Evolutionary conservation across 331 rosid species (phyloP), one percentile per base, ranked within the genome.

Genomic region (Pyracantha coccinea): DNA sequence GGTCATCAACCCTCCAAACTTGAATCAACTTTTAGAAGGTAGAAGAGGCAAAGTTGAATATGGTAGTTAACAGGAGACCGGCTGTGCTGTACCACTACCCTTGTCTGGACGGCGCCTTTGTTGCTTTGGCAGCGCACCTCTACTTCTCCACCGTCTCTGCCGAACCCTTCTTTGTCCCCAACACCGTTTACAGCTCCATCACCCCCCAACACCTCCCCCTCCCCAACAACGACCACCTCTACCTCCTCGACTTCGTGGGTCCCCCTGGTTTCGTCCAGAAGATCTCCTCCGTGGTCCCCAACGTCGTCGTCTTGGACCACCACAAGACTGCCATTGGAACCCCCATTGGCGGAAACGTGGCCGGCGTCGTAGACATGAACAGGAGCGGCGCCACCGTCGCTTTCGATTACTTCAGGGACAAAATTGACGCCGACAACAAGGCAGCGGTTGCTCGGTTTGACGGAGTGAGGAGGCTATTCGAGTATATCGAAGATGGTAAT

Each of bases 301-400:
- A 89, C 79, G 92, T 92, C 77, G 77, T 92, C 6, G 53, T 94
- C 63, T 85, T 94, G 89, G 99, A 94, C 82, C 99, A 94, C 83
- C 97, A 92, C 88, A 90, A 90, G 82, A 94, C 92, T 57, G 92
- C 99, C 7, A 68, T 91, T 38, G 93, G 89, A 50, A 68, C 15
- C 16, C 74, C 88, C 3, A 50, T 85, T 2, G 52, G 72, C 12
- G 79, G 77, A 64, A 88, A 92, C 58, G 89, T 90, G 66, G 64
- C 23, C 20, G 83, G 83, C 55, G 77, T 89, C 60, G 66, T 94
- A 79, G 99, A 90, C 75, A 84, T 92, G 81, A 73, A 83, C 55
- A 85, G 96, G 81, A 90, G 99, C 70, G 99, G 99, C 2, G 99
- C 99, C 29, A 92, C 97, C 17, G 85, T 94, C 80, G 99, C 99